phyloP scores from a whole-genome alignment of 306 rosid genomes.

The Quercus gilva region DNA sequence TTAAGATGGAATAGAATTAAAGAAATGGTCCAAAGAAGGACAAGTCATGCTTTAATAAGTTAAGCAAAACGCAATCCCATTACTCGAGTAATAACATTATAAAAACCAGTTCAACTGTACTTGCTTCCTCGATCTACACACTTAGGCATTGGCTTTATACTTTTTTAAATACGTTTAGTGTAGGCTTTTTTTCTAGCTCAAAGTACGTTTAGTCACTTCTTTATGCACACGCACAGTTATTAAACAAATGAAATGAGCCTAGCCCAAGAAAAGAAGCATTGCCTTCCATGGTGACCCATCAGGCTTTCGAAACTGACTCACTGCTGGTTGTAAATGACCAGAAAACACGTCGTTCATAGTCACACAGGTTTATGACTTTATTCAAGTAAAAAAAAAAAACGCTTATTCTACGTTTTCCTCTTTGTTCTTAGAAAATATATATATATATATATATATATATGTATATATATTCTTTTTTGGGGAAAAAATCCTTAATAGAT shows the following conservation, averaged over 20 bases:
- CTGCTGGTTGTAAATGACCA: neutral
- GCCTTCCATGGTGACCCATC: neutral
- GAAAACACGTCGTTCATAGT: neutral
- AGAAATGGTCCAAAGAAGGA: neutral
- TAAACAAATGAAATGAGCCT: conserved; percentile 13
- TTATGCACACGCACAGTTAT: conserved; percentile 29
- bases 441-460: too few species aligned
- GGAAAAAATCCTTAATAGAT: too few species aligned
- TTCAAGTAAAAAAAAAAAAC: too few species aligned
- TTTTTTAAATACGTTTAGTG: neutral
- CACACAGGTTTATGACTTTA: too few species aligned
- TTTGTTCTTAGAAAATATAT: too few species aligned
- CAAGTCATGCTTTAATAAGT: neutral
- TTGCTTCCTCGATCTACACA: conserved; percentile 40
- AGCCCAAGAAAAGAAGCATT: conserved; percentile 1
- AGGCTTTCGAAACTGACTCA: too few species aligned
- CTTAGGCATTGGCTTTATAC: conserved; percentile 37
- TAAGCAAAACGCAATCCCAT: conserved; percentile 26
- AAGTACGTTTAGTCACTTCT: conserved; percentile 19
- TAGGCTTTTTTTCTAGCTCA: neutral
- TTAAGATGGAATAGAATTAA: neutral
- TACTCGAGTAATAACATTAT: conserved; percentile 35
- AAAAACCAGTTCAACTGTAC: conserved; percentile 55
- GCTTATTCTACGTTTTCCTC: too few species aligned
- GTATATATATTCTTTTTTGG: too few species aligned